phyloP scores from a whole-genome alignment of 129 eudicot species.

The Rutidosis leptorrhynchoides region DNA sequence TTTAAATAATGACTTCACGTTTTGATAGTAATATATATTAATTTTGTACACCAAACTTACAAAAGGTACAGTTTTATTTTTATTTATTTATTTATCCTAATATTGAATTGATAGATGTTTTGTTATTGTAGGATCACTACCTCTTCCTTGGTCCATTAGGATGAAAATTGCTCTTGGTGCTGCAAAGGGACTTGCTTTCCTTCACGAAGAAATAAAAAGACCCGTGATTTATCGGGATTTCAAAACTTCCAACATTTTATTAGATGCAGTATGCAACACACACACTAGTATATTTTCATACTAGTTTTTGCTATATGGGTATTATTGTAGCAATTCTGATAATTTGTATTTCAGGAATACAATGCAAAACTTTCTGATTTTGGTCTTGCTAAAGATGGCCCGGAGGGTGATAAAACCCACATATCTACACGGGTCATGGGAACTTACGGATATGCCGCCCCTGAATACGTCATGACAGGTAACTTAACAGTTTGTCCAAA shows the following conservation, averaged over 20 bases:
- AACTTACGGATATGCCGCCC: slow-evolving; percentile 96
- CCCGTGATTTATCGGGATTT: slow-evolving; percentile 96
- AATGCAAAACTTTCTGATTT: slow-evolving; percentile 96
- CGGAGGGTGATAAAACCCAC: slow-evolving; percentile 93
- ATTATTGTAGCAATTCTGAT: slow-evolving; percentile 4
- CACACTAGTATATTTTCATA: not conserved
- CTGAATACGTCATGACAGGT: slow-evolving; percentile 96
- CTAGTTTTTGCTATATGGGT: not conserved
- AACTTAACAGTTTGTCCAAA: not conserved
- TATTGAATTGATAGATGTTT: not conserved
- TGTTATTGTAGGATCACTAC: slow-evolving; percentile 64
- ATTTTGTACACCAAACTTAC: not conserved
- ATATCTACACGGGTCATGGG: slow-evolving; percentile 99
- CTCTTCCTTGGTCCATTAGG: slow-evolving; percentile 96
- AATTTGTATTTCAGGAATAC: slow-evolving; percentile 57
- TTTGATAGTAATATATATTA: not conserved
- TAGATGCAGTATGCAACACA: slow-evolving; percentile 73
- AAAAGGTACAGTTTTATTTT: not conserved
- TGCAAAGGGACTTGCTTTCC: slow-evolving; percentile 93
- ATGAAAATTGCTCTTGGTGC: slow-evolving; percentile 98
- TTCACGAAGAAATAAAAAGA: slow-evolving; percentile 92
- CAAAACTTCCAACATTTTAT: slow-evolving; percentile 81
- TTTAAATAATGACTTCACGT: not conserved
- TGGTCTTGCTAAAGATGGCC: slow-evolving; percentile 98
- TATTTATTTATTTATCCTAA: not conserved